These are phyloP conservation scores for Halophytophthora batemanensis DNA, from an alignment of 352 stramenopile species.

Conservation along the genomic window DNA sequence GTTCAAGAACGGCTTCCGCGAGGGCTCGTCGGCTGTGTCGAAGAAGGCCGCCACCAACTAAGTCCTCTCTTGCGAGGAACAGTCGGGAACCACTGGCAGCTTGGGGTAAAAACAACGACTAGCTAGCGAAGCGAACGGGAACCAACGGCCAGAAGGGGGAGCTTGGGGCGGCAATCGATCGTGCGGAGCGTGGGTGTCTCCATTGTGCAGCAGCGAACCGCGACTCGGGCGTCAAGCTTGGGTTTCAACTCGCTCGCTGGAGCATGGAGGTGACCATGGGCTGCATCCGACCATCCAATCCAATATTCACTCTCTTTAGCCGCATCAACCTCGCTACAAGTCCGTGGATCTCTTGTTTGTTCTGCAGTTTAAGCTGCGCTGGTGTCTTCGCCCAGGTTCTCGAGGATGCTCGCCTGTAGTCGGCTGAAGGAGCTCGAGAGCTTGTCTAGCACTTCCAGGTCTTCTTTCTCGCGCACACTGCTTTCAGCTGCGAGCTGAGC, in stretches of 20 bases:
- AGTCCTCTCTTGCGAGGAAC: conserved; percentile 32
- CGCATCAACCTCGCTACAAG: too few relatives aligned
- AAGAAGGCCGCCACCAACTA: conserved; percentile 91
- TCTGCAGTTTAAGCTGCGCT: conserved; percentile 12
- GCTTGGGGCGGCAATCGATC: background rate
- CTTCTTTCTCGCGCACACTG: conserved; percentile 54
- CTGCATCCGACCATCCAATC: conserved; percentile 31
- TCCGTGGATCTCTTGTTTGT: too few relatives aligned
- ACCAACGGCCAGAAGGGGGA: conserved; percentile 18
- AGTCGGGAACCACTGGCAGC: conserved; percentile 17
- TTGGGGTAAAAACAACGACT: conserved; percentile 39
- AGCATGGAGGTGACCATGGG: conserved; percentile 11
- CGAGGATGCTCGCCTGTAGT: conserved; percentile 76
- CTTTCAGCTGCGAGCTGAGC: conserved; percentile 53
- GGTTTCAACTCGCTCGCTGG: conserved; percentile 6
- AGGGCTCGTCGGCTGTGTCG: conserved; percentile 85
- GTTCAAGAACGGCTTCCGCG: conserved; percentile 99
- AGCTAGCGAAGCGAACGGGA: conserved; percentile 34
- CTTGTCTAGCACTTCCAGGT: conserved; percentile 80
- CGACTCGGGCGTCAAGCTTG: conserved; percentile 19
- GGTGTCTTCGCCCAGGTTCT: conserved; percentile 70
- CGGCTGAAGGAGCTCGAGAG: conserved; percentile 70
- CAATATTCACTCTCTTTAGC: conserved; percentile 44
- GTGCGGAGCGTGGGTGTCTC: conserved; percentile 13
- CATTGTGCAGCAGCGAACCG: conserved; percentile 2